A percentile compares a stretch with the other conserved stretches of the same genome.
Conservation (phyloP, 108 stramenopile genomes). For the Fragilaria crotonensis region DNA sequence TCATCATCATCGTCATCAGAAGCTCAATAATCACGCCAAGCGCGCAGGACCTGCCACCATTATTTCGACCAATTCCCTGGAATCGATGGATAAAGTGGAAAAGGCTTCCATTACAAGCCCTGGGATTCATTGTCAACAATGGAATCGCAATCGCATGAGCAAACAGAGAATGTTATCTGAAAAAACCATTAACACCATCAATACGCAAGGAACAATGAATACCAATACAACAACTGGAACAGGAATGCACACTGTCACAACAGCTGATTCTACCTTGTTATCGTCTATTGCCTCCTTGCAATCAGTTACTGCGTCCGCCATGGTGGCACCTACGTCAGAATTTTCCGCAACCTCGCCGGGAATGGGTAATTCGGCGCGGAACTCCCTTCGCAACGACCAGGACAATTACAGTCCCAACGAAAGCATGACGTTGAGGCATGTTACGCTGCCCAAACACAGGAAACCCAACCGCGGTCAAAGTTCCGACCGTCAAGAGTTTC, state of each 20-base stretch:
- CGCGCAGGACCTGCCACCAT: neutral
- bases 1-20: too few species aligned
- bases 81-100: neutral
- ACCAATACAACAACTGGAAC: neutral
- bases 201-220: neutral
- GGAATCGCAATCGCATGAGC: neutral
- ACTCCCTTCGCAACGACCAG: too few species aligned
- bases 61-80: neutral
- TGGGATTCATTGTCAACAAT: neutral
- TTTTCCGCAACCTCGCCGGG: neutral
- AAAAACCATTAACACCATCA: neutral
- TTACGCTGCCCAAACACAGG: too few species aligned
- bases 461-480: too few species aligned
- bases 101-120: neutral
- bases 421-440: too few species aligned
- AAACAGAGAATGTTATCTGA: slow-evolving; percentile 1
- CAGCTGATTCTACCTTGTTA: neutral
- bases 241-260: neutral
- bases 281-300: neutral
- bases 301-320: neutral
- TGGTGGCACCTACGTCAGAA: neutral
- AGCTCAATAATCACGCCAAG: too few species aligned
- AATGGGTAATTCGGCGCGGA: neutral
- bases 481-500: neutral
- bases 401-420: too few species aligned